Conservation (phyloP, 331 rosid species). For the Phaseolus coccineus region DNA sequence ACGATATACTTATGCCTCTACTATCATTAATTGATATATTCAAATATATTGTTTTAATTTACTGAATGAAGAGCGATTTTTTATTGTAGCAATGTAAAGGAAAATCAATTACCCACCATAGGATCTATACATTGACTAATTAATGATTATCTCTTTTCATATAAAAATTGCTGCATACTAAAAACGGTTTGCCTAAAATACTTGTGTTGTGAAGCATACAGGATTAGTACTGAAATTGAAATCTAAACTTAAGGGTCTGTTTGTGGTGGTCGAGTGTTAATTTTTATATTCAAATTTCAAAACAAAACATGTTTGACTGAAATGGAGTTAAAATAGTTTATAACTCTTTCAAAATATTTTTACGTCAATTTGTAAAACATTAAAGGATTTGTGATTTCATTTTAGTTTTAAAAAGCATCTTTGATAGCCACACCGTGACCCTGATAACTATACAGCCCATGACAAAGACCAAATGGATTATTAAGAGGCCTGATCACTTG, state of each 20-base stretch:
- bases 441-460: no score
- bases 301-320: background rate
- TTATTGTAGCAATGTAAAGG: slow-evolving; percentile 5
- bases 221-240: background rate
- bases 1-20: slow-evolving; percentile 7
- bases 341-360: background rate
- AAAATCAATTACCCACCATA: background rate
- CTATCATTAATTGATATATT: background rate
- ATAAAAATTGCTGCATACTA: background rate
- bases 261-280: background rate
- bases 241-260: background rate
- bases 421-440: no score
- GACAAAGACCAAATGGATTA: no score
- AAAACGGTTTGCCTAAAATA: background rate
- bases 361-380: background rate
- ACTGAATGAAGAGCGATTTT: background rate
- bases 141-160: slow-evolving; percentile 12
- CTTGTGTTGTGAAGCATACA: background rate
- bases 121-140: slow-evolving; percentile 3
- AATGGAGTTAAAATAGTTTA: background rate
- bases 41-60: slow-evolving; percentile 25
- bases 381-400: background rate
- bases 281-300: background rate
- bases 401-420: background rate
- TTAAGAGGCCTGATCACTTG: no score